Conservation (phyloP, 129 eudicot species). For the Sambucus nigra region DNA sequence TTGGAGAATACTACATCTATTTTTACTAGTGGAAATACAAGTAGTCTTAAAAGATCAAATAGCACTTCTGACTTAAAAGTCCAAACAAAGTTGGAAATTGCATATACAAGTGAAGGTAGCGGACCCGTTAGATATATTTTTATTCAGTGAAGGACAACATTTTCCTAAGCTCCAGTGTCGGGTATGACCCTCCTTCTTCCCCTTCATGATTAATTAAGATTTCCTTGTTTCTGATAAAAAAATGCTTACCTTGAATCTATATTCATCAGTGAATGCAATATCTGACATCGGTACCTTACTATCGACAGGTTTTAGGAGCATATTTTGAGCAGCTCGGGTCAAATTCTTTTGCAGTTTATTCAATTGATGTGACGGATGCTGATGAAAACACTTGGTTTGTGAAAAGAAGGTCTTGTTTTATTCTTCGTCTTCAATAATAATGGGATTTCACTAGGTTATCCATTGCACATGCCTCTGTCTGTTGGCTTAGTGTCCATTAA, state of each 20-base stretch:
- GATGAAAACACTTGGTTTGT: conserved; percentile 82
- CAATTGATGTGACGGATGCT: conserved; percentile 83
- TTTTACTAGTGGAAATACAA: conserved; percentile 32
- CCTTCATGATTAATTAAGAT: neutral
- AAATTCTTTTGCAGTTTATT: conserved; percentile 90
- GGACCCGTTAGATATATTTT: conserved; percentile 41
- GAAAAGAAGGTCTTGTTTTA: conserved; percentile 70
- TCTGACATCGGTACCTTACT: conserved; percentile 3
- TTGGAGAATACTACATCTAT: conserved; percentile 9
- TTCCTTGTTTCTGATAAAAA: neutral
- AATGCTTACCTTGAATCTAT: neutral
- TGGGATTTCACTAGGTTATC: conserved; percentile 4
- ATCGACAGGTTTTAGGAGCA: conserved; percentile 84
- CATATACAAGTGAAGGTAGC: conserved; percentile 28
- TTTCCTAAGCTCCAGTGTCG: conserved; percentile 75
- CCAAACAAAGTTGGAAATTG: conserved; percentile 22
- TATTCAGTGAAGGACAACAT: conserved; percentile 46
- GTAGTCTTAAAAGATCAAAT: conserved; percentile 48
- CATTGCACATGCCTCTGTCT: conserved; percentile 1
- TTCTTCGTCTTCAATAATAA: neutral
- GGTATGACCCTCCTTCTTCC: conserved; percentile 29
- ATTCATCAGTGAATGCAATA: neutral
- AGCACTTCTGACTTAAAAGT: conserved; percentile 61
- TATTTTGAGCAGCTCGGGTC: conserved; percentile 83
- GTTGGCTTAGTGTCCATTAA: neutral